Base-by-base conservation (phyloP, 2,329 filamentous ascomycete species). In the Diaporthe caulivora region DNA sequence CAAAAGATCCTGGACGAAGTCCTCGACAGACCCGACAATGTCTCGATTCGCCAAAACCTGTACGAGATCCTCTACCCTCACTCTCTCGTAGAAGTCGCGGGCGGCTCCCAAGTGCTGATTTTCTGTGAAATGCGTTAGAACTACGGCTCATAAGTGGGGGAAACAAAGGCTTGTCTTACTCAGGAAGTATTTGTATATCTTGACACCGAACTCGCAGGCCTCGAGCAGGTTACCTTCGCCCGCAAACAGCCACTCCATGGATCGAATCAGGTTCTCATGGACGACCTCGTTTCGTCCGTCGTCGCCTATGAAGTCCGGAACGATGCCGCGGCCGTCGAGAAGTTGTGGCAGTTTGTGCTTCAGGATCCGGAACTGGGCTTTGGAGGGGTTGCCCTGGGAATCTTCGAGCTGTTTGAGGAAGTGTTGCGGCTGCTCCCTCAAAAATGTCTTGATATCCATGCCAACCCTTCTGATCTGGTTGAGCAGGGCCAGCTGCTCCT, bases 241-340 rank as follows among this genome's bases (percentile, higher is more conserved):
- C 72, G 94, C 88, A 73, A 94, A 85, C 80, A 96, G 92, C 95
- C 96, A 98, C 79, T 97, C 94, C 74, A 98, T 84, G 49, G 93
- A 92, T 72, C 93, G 89, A 58, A 98, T 94, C 68, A 98, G 87
- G 44, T 88, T 82, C 77, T 92, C 90, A 31, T 75, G 74, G 6
- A 75, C 60, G 18, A 75, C 57, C 42, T 75, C 74, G 26, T 75
- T 75, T 17, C 71, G 71, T 15, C 71, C 71, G 75, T 96, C 92
- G 2, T 91, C 89, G 5, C 92, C 91, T 70, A 95, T 90, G 79
- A 97, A 94, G 74, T 93, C 91, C 8, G 88, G 85, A 79, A 88
- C 91, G 71, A 97, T 89, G n/a, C 89, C 87, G 44, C 91, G 89
- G 37, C 93, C 90, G 42, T 87, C 87, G 55, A 86, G 86, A 68